A percentile compares a stretch with the other conserved stretches of the same genome.
These are phyloP conservation scores for Diaporthe vexans DNA, from an alignment of 2,329 filamentous ascomycete species.

Conservation along the genomic window DNA sequence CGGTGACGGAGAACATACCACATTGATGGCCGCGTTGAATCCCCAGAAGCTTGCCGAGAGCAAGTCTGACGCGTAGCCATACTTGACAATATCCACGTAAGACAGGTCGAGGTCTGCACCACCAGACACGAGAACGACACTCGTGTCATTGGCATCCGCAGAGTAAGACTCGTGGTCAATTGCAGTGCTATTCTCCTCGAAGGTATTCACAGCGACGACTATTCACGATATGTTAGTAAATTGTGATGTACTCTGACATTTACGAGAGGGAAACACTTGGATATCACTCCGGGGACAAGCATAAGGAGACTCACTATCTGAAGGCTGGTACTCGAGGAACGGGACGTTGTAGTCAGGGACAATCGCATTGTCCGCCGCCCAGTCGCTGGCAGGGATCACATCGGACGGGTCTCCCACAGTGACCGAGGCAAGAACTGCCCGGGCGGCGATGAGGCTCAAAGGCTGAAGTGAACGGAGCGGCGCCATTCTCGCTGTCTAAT, in stretches of 20 bases:
- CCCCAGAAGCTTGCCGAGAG: conserved; percentile 33
- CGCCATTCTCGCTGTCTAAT: conserved; percentile 8
- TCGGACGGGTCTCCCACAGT: conserved; percentile 42
- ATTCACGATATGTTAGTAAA: neutral
- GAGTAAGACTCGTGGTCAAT: conserved; percentile 21
- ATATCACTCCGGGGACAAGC: neutral
- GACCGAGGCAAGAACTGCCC: conserved; percentile 14
- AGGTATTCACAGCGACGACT: conserved; percentile 2
- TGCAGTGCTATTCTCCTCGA: conserved; percentile 20
- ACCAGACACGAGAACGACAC: conserved; percentile 43
- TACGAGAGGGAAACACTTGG: too few species aligned
- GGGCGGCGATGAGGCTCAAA: neutral
- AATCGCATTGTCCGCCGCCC: conserved; percentile 44
- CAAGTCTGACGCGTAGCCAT: conserved; percentile 48
- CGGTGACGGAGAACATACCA: conserved; percentile 35
- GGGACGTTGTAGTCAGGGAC: conserved; percentile 42
- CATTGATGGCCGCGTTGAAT: conserved; percentile 50
- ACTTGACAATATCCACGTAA: conserved; percentile 47
- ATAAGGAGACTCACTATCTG: conserved; percentile 25
- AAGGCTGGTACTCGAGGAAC: conserved; percentile 37
- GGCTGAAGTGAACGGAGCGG: neutral
- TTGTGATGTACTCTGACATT: too few species aligned
- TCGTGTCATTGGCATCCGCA: conserved; percentile 43
- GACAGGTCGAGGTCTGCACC: conserved; percentile 46
- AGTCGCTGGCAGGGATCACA: conserved; percentile 40